A percentile compares a stretch with the other conserved stretches of the same genome.
Evolutionary conservation across 768 basidiomycete species (phyloP).

Genomic region (Hericium erinaceus): DNA sequence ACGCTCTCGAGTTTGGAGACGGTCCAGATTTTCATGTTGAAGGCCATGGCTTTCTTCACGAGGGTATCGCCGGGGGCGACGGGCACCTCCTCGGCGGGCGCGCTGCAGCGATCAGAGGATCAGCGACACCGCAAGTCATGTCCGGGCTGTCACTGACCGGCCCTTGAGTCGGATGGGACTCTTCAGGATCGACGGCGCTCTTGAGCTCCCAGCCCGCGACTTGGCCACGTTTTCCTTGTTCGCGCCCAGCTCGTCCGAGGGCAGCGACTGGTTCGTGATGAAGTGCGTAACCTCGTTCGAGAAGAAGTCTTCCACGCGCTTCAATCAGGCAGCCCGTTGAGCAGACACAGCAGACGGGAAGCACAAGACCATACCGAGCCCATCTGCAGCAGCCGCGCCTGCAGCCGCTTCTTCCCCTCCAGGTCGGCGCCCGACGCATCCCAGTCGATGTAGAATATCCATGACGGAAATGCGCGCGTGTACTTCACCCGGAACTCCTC

Average conservation of each 20-base stretch:
- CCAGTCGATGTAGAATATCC: constrained; percentile 66
- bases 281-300: constrained; percentile 79
- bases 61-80: constrained; percentile 31
- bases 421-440: constrained; percentile 54
- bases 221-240: constrained; percentile 59
- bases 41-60: constrained; percentile 54
- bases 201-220: constrained; percentile 12
- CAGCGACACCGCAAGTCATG: not conserved
- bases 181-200: constrained; percentile 28
- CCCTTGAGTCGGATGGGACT: constrained; percentile 59
- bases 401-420: constrained; percentile 32
- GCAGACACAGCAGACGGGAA: not conserved
- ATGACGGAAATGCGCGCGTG: constrained; percentile 53
- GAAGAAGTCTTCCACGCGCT: constrained; percentile 88
- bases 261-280: constrained; percentile 51
- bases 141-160: constrained; percentile 33
- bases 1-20: constrained; percentile 63
- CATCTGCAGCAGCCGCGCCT: constrained; percentile 50
- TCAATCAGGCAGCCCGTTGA: constrained; percentile 1
- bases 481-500: constrained; percentile 15
- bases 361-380: constrained; percentile 57
- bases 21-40: constrained; percentile 84
- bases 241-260: constrained; percentile 23
- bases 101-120: constrained; percentile 8
- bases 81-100: constrained; percentile 23